Evolutionary conservation across 352 stramenopile species (phyloP).

Genomic region (Phytopythium aichiense): DNA sequence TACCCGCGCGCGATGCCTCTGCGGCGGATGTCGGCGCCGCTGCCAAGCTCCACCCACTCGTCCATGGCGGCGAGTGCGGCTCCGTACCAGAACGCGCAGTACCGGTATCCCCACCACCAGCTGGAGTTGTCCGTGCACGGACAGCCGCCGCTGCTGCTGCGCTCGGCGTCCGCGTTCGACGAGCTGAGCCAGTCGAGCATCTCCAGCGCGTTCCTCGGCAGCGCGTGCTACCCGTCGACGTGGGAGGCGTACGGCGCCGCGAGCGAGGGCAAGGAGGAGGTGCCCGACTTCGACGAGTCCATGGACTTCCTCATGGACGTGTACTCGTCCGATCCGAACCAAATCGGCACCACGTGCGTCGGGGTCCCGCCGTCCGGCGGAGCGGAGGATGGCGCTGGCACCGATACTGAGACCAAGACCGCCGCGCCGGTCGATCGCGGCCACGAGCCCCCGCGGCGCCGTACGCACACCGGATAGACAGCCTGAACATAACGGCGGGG

Average conservation of each 20-base stretch:
- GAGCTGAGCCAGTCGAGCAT: constrained; percentile 35
- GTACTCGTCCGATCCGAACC: constrained; percentile 47
- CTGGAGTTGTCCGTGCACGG: constrained; percentile 8
- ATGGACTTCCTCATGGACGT: constrained; percentile 84
- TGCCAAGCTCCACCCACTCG: background rate
- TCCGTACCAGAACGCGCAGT: constrained; percentile 8
- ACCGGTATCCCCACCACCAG: constrained; percentile 7
- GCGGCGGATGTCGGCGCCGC: background rate
- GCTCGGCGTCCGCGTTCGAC: constrained; percentile 29
- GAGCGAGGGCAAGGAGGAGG: constrained; percentile 22
- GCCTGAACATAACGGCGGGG: background rate
- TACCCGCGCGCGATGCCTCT: background rate
- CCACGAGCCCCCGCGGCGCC: background rate
- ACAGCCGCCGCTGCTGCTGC: constrained; percentile 13
- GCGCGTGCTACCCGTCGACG: constrained; percentile 22
- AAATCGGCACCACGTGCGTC: constrained; percentile 20
- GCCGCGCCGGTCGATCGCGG: background rate
- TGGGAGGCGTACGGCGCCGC: constrained; percentile 17
- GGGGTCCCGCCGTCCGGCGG: constrained; percentile 3
- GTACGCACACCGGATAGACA: background rate
- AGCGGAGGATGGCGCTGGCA: background rate
- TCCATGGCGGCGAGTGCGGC: background rate
- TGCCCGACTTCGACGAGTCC: constrained; percentile 67
- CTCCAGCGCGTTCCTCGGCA: constrained; percentile 36
- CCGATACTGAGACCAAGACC: too few relatives aligned